A percentile compares a stretch with the other conserved stretches of the same genome.
phyloP scores from a whole-genome alignment of 352 stramenopile species.

The Pythium rhizo-oryzae region DNA sequence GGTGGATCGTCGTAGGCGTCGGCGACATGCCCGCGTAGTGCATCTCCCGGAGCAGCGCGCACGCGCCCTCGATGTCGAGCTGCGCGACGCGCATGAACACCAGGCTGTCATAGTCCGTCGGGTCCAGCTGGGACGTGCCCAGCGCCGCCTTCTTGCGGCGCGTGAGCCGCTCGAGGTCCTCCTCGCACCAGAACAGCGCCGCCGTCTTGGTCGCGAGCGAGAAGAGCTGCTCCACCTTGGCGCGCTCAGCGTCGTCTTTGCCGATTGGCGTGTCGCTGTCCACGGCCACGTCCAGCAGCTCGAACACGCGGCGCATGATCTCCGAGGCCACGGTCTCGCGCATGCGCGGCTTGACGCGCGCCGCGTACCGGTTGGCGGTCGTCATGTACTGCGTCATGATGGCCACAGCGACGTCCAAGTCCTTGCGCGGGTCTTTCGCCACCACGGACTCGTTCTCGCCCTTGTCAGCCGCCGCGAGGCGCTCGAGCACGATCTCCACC shows the following conservation, averaged over 20 bases:
- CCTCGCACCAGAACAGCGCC: conserved; percentile 59
- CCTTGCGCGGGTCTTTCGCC: conserved; percentile 15
- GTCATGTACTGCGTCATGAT: conserved; percentile 85
- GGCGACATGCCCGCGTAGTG: conserved; percentile 74
- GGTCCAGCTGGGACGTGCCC: conserved; percentile 26
- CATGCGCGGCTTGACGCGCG: conserved; percentile 45
- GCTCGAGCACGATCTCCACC: conserved; percentile 49
- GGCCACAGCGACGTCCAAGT: conserved; percentile 60
- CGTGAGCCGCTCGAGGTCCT: conserved; percentile 57
- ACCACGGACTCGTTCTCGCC: neutral
- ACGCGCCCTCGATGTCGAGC: conserved; percentile 51
- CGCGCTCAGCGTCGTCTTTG: conserved; percentile 29
- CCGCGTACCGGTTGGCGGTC: conserved; percentile 55
- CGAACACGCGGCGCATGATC: conserved; percentile 74
- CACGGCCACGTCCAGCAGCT: conserved; percentile 46
- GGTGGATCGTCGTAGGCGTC: conserved; percentile 68
- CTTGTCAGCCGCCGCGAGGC: conserved; percentile 41
- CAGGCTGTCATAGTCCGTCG: conserved; percentile 64
- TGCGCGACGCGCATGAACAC: conserved; percentile 64
- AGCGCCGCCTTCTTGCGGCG: conserved; percentile 58
- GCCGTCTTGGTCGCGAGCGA: conserved; percentile 57
- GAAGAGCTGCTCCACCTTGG: conserved; percentile 57
- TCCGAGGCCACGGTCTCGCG: conserved; percentile 53
- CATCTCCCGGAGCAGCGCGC: conserved; percentile 78
- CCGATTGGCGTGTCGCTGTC: conserved; percentile 26